Evolutionary conservation across 2,329 filamentous ascomycete species (phyloP).

Genomic region (Fusarium sp.): DNA sequence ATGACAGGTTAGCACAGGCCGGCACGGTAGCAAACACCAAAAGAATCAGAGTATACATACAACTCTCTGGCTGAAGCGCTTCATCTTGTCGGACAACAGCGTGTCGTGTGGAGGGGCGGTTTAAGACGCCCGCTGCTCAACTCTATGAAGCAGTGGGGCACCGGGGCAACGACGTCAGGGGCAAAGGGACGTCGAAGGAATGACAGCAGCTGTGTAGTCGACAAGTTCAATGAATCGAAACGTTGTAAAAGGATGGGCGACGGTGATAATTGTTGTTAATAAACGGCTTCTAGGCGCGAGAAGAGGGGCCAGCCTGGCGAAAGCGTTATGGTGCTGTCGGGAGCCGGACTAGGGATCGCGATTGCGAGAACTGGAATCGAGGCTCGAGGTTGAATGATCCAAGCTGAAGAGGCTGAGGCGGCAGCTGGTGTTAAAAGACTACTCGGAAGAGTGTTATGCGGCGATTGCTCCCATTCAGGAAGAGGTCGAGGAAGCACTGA

Average conservation of each 20-base stretch:
- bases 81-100: conserved; percentile 77
- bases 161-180: conserved; percentile 53
- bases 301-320: conserved; percentile 44
- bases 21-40: not conserved
- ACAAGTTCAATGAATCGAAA: conserved; percentile 32
- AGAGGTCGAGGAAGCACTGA: conserved; percentile 48
- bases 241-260: conserved; percentile 35
- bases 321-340: conserved; percentile 40
- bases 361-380: conserved; percentile 33
- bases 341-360: conserved; percentile 37
- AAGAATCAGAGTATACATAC: conserved; percentile 69
- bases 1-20: conserved; percentile 32
- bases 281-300: conserved; percentile 29
- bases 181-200: conserved; percentile 43
- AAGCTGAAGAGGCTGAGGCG: conserved; percentile 39
- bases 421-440: conserved; percentile 28
- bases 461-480: conserved; percentile 44
- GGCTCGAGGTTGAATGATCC: conserved; percentile 19
- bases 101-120: conserved; percentile 48
- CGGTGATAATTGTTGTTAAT: conserved; percentile 32
- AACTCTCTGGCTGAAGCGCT: conserved; percentile 97
- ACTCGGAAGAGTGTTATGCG: conserved; percentile 34
- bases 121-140: conserved; percentile 49
- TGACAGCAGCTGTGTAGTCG: conserved; percentile 39
- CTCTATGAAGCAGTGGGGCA: conserved; percentile 49